These are phyloP conservation scores for Selaginella tamariscina DNA, from an alignment of 75 land plant genomes.

Conservation along the genomic window DNA sequence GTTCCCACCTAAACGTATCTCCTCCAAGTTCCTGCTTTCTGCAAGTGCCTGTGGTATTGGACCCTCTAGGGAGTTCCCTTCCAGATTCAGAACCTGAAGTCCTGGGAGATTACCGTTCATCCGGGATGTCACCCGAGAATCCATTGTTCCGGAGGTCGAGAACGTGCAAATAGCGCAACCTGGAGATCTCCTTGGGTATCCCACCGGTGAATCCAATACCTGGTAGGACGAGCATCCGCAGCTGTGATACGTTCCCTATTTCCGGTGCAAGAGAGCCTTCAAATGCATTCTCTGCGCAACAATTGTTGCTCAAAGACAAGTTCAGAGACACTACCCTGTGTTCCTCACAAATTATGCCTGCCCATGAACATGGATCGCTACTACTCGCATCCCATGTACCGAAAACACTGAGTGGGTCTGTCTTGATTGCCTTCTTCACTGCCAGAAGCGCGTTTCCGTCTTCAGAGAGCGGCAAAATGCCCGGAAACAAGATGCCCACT, in stretches of 20 bases:
- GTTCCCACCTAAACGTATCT: conserved; percentile 49
- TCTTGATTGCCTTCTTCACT: conserved; percentile 27
- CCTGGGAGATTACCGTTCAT: conserved; percentile 23
- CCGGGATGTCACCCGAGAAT: conserved; percentile 39
- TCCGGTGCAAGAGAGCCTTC: conserved; percentile 26
- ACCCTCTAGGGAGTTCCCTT: conserved; percentile 31
- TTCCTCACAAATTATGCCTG: conserved; percentile 30
- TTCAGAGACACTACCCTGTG: conserved; percentile 26
- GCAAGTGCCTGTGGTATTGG: conserved; percentile 31
- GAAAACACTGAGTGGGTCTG: conserved; percentile 26
- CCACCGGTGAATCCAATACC: conserved; percentile 30
- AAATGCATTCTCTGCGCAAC: conserved; percentile 6
- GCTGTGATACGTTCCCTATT: conserved; percentile 30
- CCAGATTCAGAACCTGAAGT: conserved; percentile 36
- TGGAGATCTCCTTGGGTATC: conserved; percentile 28
- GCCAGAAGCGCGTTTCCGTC: conserved; percentile 29
- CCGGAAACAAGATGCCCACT: too few relatives aligned
- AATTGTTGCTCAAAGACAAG: conserved; percentile 1
- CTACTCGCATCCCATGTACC: conserved; percentile 29
- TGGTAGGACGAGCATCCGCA: conserved; percentile 27
- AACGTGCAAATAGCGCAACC: conserved; percentile 21
- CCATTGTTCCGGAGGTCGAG: conserved; percentile 38
- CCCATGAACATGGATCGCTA: conserved; percentile 37
- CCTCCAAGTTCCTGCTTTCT: conserved; percentile 20
- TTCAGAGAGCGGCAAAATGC: conserved; percentile 3